Percentiles rank a stretch among this genome's conserved stretches.
Conservation (phyloP, 768 basidiomycete genomes). For the Pleurotus tuoliensis region DNA sequence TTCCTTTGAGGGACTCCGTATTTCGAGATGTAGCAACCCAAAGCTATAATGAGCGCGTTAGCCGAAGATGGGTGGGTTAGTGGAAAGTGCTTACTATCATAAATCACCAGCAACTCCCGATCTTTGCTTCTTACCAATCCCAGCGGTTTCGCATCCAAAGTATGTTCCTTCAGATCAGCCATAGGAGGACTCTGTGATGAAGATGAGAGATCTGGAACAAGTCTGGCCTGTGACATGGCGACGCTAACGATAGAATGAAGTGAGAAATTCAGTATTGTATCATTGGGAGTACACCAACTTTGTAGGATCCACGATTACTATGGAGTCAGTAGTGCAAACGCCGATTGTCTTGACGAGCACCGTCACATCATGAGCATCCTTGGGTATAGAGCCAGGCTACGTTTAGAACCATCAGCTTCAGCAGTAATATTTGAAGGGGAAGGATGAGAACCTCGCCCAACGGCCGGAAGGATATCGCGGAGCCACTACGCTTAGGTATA, state of each 20-base stretch:
- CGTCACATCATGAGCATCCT: constrained; percentile 60
- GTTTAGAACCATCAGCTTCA: no score
- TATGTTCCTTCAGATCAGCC: constrained; percentile 51
- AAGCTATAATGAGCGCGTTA: constrained; percentile 34
- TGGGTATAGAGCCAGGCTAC: constrained; percentile 68
- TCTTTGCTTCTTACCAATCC: constrained; percentile 57
- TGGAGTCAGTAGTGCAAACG: constrained; percentile 59
- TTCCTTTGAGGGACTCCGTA: constrained; percentile 62
- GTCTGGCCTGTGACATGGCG: constrained; percentile 32
- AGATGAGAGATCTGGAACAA: constrained; percentile 59
- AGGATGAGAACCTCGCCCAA: constrained; percentile 58
- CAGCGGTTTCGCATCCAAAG: constrained; percentile 57
- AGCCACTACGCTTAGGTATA: constrained; percentile 30
- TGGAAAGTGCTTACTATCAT: constrained; percentile 54
- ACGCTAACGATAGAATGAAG: constrained; percentile 25
- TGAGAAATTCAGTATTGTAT: not conserved
- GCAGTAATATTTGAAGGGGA: not conserved
- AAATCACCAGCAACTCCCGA: constrained; percentile 65
- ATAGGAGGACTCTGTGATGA: constrained; percentile 33
- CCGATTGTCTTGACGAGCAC: constrained; percentile 60
- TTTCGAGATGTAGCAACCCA: constrained; percentile 76
- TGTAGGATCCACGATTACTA: constrained; percentile 63
- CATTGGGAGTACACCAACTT: constrained; percentile 41
- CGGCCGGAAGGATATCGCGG: constrained; percentile 46
- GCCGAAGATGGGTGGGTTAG: not conserved